Conservation (phyloP, 2,329 filamentous ascomycete genomes). For the Neofusicoccum kwambonambiense region DNA sequence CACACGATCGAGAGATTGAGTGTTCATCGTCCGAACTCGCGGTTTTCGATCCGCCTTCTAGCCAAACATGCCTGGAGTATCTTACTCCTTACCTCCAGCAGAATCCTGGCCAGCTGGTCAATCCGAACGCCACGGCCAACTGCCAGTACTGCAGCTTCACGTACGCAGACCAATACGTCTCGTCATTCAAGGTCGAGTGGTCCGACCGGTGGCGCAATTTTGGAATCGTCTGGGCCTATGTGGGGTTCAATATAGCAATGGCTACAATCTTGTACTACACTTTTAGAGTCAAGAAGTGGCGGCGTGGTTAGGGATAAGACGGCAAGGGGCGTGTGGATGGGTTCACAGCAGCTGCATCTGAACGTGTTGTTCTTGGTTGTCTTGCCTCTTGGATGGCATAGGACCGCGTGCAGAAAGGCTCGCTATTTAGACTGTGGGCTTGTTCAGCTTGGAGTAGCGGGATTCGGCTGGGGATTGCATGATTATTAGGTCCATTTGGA, state of each 20-base stretch:
- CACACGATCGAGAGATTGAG: slow-evolving; percentile 48
- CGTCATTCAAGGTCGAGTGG: slow-evolving; percentile 42
- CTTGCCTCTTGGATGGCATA: neutral
- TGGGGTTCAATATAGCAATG: slow-evolving; percentile 61
- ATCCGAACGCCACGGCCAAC: slow-evolving; percentile 43
- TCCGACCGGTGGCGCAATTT: slow-evolving; percentile 65
- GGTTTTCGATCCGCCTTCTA: slow-evolving; percentile 41
- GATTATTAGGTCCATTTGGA: no score
- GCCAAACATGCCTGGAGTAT: slow-evolving; percentile 46
- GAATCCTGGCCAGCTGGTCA: slow-evolving; percentile 44
- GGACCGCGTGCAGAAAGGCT: neutral
- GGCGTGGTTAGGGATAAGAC: neutral
- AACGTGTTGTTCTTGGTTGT: neutral
- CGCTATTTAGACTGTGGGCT: neutral
- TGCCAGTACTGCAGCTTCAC: slow-evolving; percentile 53
- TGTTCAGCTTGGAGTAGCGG: no score
- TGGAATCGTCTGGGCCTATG: slow-evolving; percentile 66
- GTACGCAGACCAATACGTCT: slow-evolving; percentile 50
- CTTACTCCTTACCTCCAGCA: slow-evolving; percentile 41
- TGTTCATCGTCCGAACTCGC: slow-evolving; percentile 47
- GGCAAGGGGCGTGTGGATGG: neutral
- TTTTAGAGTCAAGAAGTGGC: slow-evolving; percentile 31
- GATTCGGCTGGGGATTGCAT: no score
- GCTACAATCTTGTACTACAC: slow-evolving; percentile 61
- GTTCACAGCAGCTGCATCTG: neutral